A percentile compares a stretch with the other conserved stretches of the same genome.
These are phyloP conservation scores for Circinella umbellata DNA, from an alignment of 371 early-diverging fungal genomes.

Conservation along the genomic window DNA sequence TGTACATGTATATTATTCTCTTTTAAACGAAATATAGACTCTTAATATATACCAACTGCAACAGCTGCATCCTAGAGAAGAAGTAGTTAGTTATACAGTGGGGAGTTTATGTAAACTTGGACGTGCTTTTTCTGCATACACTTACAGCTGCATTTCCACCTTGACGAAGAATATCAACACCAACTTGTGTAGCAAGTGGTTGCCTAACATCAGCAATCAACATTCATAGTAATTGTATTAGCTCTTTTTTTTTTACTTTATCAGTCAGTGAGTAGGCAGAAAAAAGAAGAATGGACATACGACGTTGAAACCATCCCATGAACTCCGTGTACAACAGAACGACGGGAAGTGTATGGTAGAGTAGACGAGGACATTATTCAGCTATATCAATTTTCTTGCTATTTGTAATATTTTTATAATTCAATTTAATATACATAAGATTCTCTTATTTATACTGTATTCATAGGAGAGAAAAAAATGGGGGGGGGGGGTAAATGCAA, in stretches of 20 bases:
- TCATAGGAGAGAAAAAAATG: too few relatives aligned
- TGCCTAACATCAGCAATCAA: slow-evolving; percentile 53
- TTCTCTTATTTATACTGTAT: too few relatives aligned
- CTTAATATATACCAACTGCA: slow-evolving; percentile 58
- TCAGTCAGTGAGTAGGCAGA: background rate
- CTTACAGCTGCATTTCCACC: slow-evolving; percentile 92
- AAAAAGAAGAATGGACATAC: slow-evolving; percentile 22
- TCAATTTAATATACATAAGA: too few relatives aligned
- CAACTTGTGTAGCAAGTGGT: slow-evolving; percentile 81
- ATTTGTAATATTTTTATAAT: too few relatives aligned
- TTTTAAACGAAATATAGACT: background rate
- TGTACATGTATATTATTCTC: too few relatives aligned
- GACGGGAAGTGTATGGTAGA: slow-evolving; percentile 53
- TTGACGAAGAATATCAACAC: slow-evolving; percentile 73
- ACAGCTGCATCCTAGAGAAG: slow-evolving; percentile 78
- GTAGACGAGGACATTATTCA: background rate
- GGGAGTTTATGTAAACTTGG: background rate
- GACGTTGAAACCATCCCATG: slow-evolving; percentile 53
- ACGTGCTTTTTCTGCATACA: background rate
- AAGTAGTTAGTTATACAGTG: background rate
- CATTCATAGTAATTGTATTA: background rate
- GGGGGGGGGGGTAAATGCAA: too few relatives aligned
- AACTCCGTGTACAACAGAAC: slow-evolving; percentile 48
- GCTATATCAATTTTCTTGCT: too few relatives aligned
- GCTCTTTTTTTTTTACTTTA: background rate